phyloP scores from a whole-genome alignment of 2,329 filamentous ascomycete genomes.

The Ophiostoma piceae region DNA sequence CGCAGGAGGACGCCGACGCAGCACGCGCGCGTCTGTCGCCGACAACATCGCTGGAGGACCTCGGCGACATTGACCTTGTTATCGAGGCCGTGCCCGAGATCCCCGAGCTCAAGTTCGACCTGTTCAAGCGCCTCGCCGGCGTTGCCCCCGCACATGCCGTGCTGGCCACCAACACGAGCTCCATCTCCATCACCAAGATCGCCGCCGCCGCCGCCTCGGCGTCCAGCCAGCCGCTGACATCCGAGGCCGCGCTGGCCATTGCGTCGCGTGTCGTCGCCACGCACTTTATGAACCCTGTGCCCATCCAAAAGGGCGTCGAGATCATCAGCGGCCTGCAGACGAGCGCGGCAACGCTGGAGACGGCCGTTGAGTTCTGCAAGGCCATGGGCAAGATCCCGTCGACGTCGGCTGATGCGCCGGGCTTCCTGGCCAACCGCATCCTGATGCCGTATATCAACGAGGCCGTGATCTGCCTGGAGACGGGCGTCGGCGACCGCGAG shows the following conservation, averaged over 20 bases:
- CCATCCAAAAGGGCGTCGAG: slow-evolving; percentile 93
- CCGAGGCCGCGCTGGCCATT: slow-evolving; percentile 58
- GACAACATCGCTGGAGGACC: slow-evolving; percentile 67
- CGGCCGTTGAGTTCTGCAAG: slow-evolving; percentile 78
- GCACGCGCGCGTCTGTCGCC: slow-evolving; percentile 64
- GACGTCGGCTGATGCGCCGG: slow-evolving; percentile 80
- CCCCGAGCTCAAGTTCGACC: slow-evolving; percentile 75
- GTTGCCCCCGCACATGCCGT: slow-evolving; percentile 81
- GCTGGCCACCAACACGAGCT: slow-evolving; percentile 96
- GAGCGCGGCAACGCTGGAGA: slow-evolving; percentile 71
- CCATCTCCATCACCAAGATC: slow-evolving; percentile 94
- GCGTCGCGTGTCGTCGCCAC: slow-evolving; percentile 81
- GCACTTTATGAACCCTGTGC: slow-evolving; percentile 99
- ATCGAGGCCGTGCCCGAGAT: slow-evolving; percentile 98
- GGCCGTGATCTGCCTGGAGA: slow-evolving; percentile 92
- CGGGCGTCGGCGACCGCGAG: slow-evolving; percentile 79
- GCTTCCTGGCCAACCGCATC: slow-evolving; percentile 93
- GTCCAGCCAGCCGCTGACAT: slow-evolving; percentile 13
- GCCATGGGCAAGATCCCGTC: slow-evolving; percentile 91
- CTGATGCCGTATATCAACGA: slow-evolving; percentile 99
- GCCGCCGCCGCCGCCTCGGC: slow-evolving; percentile 67
- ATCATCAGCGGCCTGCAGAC: slow-evolving; percentile 95
- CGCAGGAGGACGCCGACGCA: slow-evolving; percentile 71
- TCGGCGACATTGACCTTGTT: slow-evolving; percentile 86
- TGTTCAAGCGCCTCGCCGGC: slow-evolving; percentile 77